Evolutionary conservation across 805 yeast genomes (phyloP).

Genomic region (Cyberlindnera japonica): DNA sequence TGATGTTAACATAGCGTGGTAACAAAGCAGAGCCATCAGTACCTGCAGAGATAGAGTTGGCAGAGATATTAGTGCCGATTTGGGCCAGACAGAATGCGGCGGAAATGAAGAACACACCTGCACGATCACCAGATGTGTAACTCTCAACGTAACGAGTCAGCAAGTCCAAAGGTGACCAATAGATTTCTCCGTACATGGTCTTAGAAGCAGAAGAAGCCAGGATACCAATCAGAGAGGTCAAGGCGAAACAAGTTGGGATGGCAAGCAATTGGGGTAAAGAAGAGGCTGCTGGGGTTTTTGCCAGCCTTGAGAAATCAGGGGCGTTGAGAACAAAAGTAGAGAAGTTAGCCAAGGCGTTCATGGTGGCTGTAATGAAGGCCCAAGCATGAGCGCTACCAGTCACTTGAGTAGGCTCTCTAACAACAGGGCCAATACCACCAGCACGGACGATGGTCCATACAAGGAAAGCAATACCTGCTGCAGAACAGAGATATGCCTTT

Average conservation of each 20-base stretch:
- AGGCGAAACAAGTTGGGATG: conserved; percentile 72
- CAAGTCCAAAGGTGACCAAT: conserved; percentile 78
- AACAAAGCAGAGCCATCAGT: conserved; percentile 66
- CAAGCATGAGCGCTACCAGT: conserved; percentile 66
- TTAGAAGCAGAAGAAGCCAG: conserved; percentile 78
- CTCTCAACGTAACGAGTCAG: conserved; percentile 58
- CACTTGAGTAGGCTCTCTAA: conserved; percentile 50
- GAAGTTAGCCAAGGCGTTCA: conserved; percentile 82
- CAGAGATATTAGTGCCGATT: conserved; percentile 73
- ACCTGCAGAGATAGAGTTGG: conserved; percentile 68
- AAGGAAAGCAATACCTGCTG: conserved; percentile 79
- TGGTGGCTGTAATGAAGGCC: conserved; percentile 75
- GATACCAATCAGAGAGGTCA: conserved; percentile 83
- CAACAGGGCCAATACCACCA: conserved; percentile 71
- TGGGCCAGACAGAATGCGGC: conserved; percentile 72
- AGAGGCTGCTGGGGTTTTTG: conserved; percentile 51
- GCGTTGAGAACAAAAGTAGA: conserved; percentile 87
- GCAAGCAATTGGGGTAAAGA: conserved; percentile 58
- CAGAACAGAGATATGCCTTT: conserved; percentile 74
- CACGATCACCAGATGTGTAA: conserved; percentile 57
- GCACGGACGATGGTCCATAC: conserved; percentile 83
- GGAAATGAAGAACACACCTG: conserved; percentile 75
- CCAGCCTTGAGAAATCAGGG: conserved; percentile 86
- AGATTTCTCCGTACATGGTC: conserved; percentile 59
- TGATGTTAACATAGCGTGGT: conserved; percentile 62